Evolutionary conservation across 139 green algal species (phyloP).

Genomic region (Axilococcus clingmanii): DNA sequence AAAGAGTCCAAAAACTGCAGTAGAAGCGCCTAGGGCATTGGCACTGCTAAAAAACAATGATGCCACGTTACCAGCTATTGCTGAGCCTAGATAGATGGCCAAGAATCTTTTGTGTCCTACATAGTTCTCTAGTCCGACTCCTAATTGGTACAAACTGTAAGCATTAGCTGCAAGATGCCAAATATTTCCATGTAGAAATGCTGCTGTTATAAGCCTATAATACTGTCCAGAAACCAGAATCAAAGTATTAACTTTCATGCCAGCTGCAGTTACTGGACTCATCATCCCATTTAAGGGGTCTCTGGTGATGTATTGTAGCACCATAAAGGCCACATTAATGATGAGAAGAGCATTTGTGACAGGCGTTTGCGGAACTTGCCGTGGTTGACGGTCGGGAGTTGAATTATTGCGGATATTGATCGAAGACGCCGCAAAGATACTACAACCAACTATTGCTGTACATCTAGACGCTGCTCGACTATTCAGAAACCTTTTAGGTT

Average conservation of each 20-base stretch:
- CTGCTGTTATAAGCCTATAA: slow-evolving; percentile 62
- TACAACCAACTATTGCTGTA: too few species aligned
- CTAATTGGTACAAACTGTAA: slow-evolving; percentile 27
- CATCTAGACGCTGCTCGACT: too few species aligned
- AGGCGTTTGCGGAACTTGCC: background rate
- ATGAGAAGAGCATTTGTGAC: slow-evolving; percentile 4
- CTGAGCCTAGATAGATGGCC: slow-evolving; percentile 25
- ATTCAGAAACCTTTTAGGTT: too few species aligned
- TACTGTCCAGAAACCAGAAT: slow-evolving; percentile 58
- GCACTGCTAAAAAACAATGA: slow-evolving; percentile 22
- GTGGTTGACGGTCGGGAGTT: background rate
- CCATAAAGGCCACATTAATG: slow-evolving; percentile 3
- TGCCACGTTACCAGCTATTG: slow-evolving; percentile 32
- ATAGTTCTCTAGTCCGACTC: slow-evolving; percentile 22
- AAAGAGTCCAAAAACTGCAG: slow-evolving; percentile 7
- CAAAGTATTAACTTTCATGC: slow-evolving; percentile 50
- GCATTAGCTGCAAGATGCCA: slow-evolving; percentile 55
- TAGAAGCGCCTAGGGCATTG: slow-evolving; percentile 26
- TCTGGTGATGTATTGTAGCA: too few species aligned
- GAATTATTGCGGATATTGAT: too few species aligned
- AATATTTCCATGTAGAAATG: slow-evolving; percentile 61
- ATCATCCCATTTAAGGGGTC: too few species aligned
- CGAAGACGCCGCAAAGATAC: too few species aligned
- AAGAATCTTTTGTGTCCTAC: slow-evolving; percentile 25
- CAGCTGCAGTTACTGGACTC: slow-evolving; percentile 1